Percentiles rank a stretch among this genome's conserved stretches.
Evolutionary conservation across 345 rosid species (phyloP).

Genomic region (Salix suchowensis): DNA sequence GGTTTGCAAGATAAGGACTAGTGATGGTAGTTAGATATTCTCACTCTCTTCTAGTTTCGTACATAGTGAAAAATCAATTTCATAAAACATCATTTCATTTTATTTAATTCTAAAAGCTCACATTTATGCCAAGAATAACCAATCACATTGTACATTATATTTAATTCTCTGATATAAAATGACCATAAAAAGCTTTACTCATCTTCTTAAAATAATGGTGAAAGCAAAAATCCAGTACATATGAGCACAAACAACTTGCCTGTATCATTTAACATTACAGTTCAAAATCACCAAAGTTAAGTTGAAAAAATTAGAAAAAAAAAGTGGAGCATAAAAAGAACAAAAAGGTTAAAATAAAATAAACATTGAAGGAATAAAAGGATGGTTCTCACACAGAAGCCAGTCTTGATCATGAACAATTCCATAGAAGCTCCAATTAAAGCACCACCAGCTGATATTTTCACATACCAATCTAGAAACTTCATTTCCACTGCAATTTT

Average conservation of each 20-base stretch:
- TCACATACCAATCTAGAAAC: conserved; percentile 80
- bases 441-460: conserved; percentile 70
- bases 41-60: neutral
- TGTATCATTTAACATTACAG: neutral
- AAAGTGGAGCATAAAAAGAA: neutral
- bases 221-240: neutral
- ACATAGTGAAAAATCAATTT: neutral
- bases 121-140: too few relatives aligned
- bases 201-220: neutral
- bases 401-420: conserved; percentile 88
- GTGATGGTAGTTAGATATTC: neutral
- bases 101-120: neutral
- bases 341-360: neutral
- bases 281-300: neutral
- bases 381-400: conserved; percentile 70
- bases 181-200: neutral
- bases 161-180: neutral
- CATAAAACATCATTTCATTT: neutral
- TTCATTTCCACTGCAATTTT: conserved; percentile 26
- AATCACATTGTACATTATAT: too few relatives aligned
- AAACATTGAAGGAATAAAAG: conserved; percentile 15
- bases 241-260: neutral
- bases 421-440: conserved; percentile 85
- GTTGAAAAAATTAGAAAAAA: neutral
- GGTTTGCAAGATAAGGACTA: neutral